phyloP scores from a whole-genome alignment of 345 rosid genomes.

The Turritis glabra region DNA sequence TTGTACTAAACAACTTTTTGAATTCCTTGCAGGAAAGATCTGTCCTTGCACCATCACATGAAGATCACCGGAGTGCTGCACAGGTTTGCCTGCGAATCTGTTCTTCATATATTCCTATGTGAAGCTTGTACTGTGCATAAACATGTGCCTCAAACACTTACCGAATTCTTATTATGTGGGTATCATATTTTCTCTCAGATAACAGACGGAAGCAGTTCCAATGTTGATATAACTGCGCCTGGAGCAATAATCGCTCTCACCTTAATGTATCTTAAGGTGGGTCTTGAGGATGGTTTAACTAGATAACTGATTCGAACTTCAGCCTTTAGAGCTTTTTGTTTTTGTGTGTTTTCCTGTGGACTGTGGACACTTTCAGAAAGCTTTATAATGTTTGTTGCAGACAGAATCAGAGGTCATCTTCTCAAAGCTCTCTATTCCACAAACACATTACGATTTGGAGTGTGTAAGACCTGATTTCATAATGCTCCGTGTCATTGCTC shows the following conservation, averaged over 20 bases:
- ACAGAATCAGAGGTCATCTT: conserved; percentile 78
- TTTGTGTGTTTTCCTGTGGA: conserved; percentile 13
- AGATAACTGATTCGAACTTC: conserved; percentile 19
- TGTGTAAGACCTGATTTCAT: conserved; percentile 97
- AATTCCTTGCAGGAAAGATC: conserved; percentile 62
- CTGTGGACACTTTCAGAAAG: conserved; percentile 19
- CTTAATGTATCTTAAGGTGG: conserved; percentile 89
- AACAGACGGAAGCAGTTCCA: conserved; percentile 74
- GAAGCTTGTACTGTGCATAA: conserved; percentile 17
- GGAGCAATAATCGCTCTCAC: conserved; percentile 92
- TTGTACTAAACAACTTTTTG: conserved; percentile 27
- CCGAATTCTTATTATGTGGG: conserved; percentile 11
- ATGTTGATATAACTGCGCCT: conserved; percentile 96
- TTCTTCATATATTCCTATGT: conserved; percentile 15
- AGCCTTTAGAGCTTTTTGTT: neutral
- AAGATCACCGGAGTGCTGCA: conserved; percentile 68
- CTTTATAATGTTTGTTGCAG: conserved; percentile 48
- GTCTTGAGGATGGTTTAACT: conserved; percentile 22
- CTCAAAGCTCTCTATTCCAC: conserved; percentile 82
- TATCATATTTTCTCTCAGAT: conserved; percentile 46
- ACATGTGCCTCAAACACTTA: neutral
- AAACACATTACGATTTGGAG: conserved; percentile 76
- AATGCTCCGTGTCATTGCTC: conserved; percentile 97
- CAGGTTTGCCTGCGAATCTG: conserved; percentile 58
- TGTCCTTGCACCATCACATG: conserved; percentile 49